Conservation (phyloP, 768 basidiomycete species). For the Holtermanniella nyarrowii region DNA sequence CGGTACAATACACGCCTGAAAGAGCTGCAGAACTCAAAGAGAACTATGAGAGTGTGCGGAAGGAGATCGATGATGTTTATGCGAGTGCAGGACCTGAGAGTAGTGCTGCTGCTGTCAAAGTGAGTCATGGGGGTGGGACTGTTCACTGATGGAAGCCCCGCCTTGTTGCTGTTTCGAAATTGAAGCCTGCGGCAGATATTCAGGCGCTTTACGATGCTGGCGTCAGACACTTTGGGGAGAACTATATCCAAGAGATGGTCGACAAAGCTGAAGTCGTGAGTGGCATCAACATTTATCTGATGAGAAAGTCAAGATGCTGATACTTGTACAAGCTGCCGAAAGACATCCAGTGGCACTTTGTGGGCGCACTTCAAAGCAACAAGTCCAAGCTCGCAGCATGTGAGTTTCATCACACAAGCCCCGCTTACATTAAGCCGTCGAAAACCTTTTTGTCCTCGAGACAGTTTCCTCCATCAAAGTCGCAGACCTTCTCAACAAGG, state of each 20-base stretch:
- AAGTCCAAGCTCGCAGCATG: constrained; percentile 82
- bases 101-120: neutral
- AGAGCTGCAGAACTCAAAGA: constrained; percentile 36
- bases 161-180: constrained; percentile 85
- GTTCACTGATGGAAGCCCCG: constrained; percentile 34
- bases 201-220: constrained; percentile 68
- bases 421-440: constrained; percentile 55
- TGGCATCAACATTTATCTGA: neutral
- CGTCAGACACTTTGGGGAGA: constrained; percentile 91
- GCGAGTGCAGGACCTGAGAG: too few species aligned
- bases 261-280: constrained; percentile 68
- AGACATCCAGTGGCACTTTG: constrained; percentile 94
- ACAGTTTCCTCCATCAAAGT: constrained; percentile 72
- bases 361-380: constrained; percentile 85
- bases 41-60: constrained; percentile 34
- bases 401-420: constrained; percentile 39
- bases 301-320: neutral
- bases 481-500: constrained; percentile 67
- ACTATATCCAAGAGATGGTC: constrained; percentile 86
- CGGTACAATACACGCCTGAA: constrained; percentile 29
- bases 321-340: constrained; percentile 56
- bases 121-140: constrained; percentile 11
- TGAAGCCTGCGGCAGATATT: constrained; percentile 81
- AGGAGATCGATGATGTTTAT: constrained; percentile 22
- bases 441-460: constrained; percentile 78